Percentiles rank a stretch among this genome's conserved stretches.
Evolutionary conservation across 305 asterid genomes (phyloP).

Genomic region (Euphrasia arctica): DNA sequence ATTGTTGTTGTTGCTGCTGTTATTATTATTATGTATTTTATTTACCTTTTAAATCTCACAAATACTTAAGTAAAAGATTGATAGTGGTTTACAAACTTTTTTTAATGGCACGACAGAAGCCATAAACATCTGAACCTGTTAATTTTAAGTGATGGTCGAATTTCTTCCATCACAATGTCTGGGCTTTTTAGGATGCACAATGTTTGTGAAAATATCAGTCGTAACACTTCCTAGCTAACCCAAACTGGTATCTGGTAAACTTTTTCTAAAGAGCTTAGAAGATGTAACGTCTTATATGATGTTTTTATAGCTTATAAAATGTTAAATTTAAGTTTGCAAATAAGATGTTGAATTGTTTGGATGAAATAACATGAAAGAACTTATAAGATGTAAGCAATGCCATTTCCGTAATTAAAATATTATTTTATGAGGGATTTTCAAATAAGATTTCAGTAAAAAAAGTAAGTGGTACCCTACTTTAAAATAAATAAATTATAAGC

Average conservation of each 20-base stretch:
- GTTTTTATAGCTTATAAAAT: too few species aligned
- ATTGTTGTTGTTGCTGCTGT: not conserved
- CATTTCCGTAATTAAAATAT: too few species aligned
- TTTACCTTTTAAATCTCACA: not conserved
- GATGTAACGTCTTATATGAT: too few species aligned
- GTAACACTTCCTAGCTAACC: not conserved
- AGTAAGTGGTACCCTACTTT: too few species aligned
- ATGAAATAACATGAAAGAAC: too few species aligned
- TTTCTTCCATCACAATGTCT: not conserved
- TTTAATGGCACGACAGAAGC: conserved; percentile 14
- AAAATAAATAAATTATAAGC: too few species aligned
- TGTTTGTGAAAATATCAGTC: not conserved
- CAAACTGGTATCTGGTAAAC: not conserved
- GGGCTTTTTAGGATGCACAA: not conserved
- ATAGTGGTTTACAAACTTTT: not conserved
- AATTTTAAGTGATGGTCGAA: not conserved
- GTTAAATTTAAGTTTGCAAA: too few species aligned
- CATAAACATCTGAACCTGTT: conserved; percentile 1
- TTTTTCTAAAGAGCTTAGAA: not conserved
- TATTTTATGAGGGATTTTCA: too few species aligned
- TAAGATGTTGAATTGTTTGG: too few species aligned
- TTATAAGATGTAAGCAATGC: not conserved
- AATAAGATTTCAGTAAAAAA: too few species aligned
- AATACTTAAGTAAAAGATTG: not conserved
- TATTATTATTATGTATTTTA: not conserved